A percentile compares a stretch with the other conserved stretches of the same genome.
phyloP scores from a whole-genome alignment of 2,329 filamentous ascomycete species.

The Ophiostoma sp. region DNA sequence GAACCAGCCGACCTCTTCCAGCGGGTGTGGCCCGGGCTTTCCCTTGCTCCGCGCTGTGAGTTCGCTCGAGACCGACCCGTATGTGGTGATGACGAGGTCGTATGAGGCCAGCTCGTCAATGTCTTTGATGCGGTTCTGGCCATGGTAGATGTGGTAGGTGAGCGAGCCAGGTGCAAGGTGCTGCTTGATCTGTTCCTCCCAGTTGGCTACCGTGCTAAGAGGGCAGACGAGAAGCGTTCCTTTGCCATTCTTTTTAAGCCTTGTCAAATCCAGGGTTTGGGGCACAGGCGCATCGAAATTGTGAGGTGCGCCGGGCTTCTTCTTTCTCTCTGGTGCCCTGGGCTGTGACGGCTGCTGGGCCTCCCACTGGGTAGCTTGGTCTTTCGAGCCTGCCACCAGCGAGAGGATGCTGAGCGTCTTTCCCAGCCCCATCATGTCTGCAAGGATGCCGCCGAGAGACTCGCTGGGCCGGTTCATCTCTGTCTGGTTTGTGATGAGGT shows the following conservation, averaged over 20 bases:
- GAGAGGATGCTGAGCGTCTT: conserved; percentile 84
- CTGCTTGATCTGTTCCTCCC: conserved; percentile 84
- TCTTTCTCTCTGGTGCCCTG: conserved; percentile 37
- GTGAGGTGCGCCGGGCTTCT: conserved; percentile 33
- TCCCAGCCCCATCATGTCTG: conserved; percentile 85
- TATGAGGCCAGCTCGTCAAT: conserved; percentile 62
- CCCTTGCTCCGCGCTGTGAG: conserved; percentile 58
- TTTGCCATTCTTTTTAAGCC: conserved; percentile 61
- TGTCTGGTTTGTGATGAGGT: conserved; percentile 76
- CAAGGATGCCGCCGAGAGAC: conserved; percentile 67
- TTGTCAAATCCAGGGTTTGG: conserved; percentile 45
- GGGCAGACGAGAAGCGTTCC: conserved; percentile 84
- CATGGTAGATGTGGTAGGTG: conserved; percentile 81
- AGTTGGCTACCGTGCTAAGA: conserved; percentile 86
- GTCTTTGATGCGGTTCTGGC: conserved; percentile 66
- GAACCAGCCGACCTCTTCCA: conserved; percentile 83
- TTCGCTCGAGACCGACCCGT: conserved; percentile 80
- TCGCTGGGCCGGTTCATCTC: conserved; percentile 57
- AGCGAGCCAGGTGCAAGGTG: conserved; percentile 64
- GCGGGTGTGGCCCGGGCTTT: conserved; percentile 56
- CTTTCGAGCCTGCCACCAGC: conserved; percentile 61
- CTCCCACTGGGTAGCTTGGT: conserved; percentile 60
- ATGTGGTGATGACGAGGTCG: conserved; percentile 88
- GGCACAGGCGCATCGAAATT: conserved; percentile 40
- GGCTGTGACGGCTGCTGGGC: conserved; percentile 48